phyloP scores from a whole-genome alignment of 2,329 filamentous ascomycete species.

The Sarocladium kiliense region DNA sequence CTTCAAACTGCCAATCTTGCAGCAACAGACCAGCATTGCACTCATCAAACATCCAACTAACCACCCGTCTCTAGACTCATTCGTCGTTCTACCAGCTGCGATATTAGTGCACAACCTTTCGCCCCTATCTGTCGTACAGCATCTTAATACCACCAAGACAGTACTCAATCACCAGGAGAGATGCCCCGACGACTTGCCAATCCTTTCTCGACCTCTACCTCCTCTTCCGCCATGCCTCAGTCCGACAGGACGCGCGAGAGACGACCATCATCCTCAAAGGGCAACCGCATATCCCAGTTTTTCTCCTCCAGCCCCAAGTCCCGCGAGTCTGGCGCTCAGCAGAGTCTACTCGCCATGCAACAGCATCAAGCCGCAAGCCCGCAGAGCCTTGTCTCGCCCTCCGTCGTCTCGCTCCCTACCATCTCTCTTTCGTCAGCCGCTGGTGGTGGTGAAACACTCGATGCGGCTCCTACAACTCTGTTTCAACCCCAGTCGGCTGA shows the following conservation, averaged over 20 bases:
- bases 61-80: background rate
- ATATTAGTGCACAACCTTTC: background rate
- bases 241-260: conserved; percentile 49
- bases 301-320: conserved; percentile 77
- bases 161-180: conserved; percentile 25
- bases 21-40: background rate
- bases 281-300: conserved; percentile 74
- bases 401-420: conserved; percentile 75
- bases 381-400: conserved; percentile 49
- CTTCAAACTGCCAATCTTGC: background rate
- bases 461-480: conserved; percentile 68
- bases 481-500: conserved; percentile 85
- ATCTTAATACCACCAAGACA: background rate
- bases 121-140: background rate
- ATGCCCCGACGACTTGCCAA: conserved; percentile 58
- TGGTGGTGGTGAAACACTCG: conserved; percentile 67
- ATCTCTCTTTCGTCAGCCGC: conserved; percentile 88
- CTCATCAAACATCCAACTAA: background rate
- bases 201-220: conserved; percentile 43
- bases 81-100: background rate
- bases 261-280: conserved; percentile 59
- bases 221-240: conserved; percentile 36
- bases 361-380: conserved; percentile 36
- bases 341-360: conserved; percentile 63
- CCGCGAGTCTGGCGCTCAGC: conserved; percentile 63